Base-by-base conservation (phyloP, 2,329 filamentous ascomycete species). In the Aspergillus novofumigatus region DNA sequence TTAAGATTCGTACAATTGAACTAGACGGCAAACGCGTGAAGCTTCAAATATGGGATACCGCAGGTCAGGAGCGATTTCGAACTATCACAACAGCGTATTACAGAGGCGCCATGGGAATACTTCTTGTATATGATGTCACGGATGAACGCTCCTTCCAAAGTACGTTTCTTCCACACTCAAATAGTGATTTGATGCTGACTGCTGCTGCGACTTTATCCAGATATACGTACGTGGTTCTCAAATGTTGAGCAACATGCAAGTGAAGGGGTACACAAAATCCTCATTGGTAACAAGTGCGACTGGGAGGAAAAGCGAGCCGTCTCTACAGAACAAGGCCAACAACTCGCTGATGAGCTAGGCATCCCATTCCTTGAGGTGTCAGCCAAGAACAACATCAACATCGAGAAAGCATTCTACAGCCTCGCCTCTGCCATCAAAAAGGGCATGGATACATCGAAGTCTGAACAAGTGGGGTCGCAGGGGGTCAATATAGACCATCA, bases 31-130 rank as follows among this genome's bases (percentile, higher is more conserved):
- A 99, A 86, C 86, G 93, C 62, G 94, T 99, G 70, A 99, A 99
- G 84, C 81, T 99, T 74, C 94, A 99, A 82, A 99, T 99, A 79
- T 99, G 94, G 94, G 94, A 99, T 74, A 99, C 94, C 26, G 94
- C 94, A 54, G 94, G 94, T 55, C 94, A 99, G 78, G 94, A 99
- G 80, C 89, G 94, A 61, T 99, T 99, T 85, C 86, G 94, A 66
- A 99, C 94, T 63, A 99, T 99, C 80, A 99, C 94, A 53, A 97
- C 94, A 50, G 93, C 94, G 66, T 99, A 99, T 81, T 99, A 99
- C 79, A 86, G 94, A 72, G 94, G 94, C 70, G 94, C 94, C 65
- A 97, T 97, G 93, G 94, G 94, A 59, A 97, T 97, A 67, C 81
- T 97, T 74, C 83, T 99, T 63, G 93, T 97, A 53, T 99, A 99